phyloP scores from a whole-genome alignment of 495 filamentous ascomycete species.

The Bryoglossum gracile region DNA sequence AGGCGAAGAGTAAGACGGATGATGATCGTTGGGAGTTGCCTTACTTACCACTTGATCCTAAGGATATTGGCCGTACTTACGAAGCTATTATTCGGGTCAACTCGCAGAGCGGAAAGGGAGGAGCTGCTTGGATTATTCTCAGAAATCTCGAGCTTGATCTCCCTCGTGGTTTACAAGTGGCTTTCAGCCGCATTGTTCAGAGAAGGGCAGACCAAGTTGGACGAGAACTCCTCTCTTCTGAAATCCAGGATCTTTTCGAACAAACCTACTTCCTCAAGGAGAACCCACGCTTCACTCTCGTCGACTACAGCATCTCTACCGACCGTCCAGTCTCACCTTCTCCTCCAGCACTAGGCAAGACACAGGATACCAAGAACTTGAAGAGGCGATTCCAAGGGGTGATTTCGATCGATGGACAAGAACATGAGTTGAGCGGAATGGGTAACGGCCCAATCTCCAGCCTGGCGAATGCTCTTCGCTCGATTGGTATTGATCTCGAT shows the following conservation, averaged over 20 bases:
- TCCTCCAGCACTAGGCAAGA: constrained; percentile 59
- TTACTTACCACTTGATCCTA: constrained; percentile 88
- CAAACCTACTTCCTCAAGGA: constrained; percentile 74
- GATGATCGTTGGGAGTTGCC: constrained; percentile 67
- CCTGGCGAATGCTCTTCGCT: constrained; percentile 71
- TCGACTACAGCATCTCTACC: constrained; percentile 88
- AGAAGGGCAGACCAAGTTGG: constrained; percentile 61
- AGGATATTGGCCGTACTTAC: constrained; percentile 92
- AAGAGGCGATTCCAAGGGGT: constrained; percentile 83
- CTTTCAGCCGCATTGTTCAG: constrained; percentile 85
- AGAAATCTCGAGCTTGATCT: constrained; percentile 84
- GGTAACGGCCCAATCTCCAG: constrained; percentile 90
- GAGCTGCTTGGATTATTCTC: constrained; percentile 90
- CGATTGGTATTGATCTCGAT: constrained; percentile 83
- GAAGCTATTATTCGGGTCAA: constrained; percentile 98
- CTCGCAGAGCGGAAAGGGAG: constrained; percentile 91
- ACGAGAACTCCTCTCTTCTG: constrained; percentile 72
- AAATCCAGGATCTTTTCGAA: constrained; percentile 84
- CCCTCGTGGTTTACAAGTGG: constrained; percentile 86
- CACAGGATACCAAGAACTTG: constrained; percentile 66
- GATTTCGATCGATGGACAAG: constrained; percentile 70
- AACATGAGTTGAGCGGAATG: constrained; percentile 69
- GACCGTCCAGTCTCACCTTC: constrained; percentile 75
- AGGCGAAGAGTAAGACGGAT: constrained; percentile 48
- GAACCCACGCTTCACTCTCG: constrained; percentile 75